A percentile compares a stretch with the other conserved stretches of the same genome.
Conservation (phyloP, 2,329 filamentous ascomycete species). For the Botrytis tulipae region DNA sequence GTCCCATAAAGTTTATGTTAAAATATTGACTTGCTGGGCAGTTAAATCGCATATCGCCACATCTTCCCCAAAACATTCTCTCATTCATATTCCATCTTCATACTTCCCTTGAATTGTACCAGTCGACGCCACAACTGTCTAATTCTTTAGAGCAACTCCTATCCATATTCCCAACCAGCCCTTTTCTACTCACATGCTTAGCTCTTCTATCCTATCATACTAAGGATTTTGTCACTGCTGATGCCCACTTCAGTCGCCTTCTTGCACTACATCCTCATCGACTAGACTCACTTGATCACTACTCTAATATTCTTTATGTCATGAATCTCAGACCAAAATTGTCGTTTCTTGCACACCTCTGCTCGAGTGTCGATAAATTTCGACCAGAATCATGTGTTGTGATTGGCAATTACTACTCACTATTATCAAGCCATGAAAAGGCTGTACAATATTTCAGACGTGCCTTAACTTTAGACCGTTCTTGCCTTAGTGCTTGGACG, state of each 20-base stretch:
- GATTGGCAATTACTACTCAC: constrained; percentile 93
- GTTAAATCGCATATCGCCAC: constrained; percentile 68
- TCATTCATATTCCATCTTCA: constrained; percentile 92
- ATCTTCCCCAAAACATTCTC: constrained; percentile 85
- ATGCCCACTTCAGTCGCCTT: constrained; percentile 71
- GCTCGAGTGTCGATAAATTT: constrained; percentile 90
- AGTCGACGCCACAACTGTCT: constrained; percentile 73
- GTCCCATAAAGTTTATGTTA: background rate
- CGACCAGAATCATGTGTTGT: constrained; percentile 96
- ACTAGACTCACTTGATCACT: constrained; percentile 89
- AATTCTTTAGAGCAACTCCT: constrained; percentile 75
- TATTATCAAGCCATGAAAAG: constrained; percentile 94
- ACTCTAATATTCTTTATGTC: constrained; percentile 96
- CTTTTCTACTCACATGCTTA: constrained; percentile 87
- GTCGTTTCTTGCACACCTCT: constrained; percentile 87
- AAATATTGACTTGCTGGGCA: constrained; percentile 42
- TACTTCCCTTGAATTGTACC: constrained; percentile 87
- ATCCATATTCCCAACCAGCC: constrained; percentile 79
- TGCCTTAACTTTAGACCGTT: constrained; percentile 83
- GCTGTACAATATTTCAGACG: constrained; percentile 97
- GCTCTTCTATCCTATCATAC: constrained; percentile 87
- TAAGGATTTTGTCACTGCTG: constrained; percentile 71
- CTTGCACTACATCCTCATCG: constrained; percentile 72
- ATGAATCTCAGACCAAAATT: constrained; percentile 84
- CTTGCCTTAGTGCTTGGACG: constrained; percentile 93